Percentiles rank a stretch among this genome's conserved stretches.
phyloP scores from a whole-genome alignment of 345 rosid genomes.

The Salix purpurea region DNA sequence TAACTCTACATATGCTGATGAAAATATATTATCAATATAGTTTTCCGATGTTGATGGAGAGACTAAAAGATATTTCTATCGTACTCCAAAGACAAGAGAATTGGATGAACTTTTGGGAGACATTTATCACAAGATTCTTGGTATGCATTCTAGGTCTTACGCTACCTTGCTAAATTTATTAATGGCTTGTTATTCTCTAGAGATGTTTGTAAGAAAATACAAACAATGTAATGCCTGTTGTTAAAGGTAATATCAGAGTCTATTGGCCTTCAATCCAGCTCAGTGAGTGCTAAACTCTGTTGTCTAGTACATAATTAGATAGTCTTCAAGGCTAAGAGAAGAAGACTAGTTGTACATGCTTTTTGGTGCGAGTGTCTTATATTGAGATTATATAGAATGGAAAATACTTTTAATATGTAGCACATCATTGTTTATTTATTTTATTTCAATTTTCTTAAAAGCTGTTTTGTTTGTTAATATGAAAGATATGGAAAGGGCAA shows the following conservation, averaged over 20 bases:
- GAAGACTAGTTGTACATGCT: not conserved
- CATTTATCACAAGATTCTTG: conserved; percentile 87
- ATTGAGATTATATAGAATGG: too few relatives aligned
- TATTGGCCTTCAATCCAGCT: not conserved
- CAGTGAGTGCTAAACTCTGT: not conserved
- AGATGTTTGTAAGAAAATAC: not conserved
- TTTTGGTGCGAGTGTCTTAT: not conserved
- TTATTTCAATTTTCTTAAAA: not conserved
- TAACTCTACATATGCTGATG: not conserved
- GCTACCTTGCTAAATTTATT: not conserved
- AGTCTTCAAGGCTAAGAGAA: not conserved
- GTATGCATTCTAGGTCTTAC: conserved; percentile 25
- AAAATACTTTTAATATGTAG: not conserved
- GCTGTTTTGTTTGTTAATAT: not conserved
- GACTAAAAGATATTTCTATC: conserved; percentile 71
- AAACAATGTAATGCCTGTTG: not conserved
- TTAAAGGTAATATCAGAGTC: not conserved
- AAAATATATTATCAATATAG: conserved; percentile 32
- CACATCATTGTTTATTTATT: conserved; percentile 6
- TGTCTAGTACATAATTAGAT: conserved; percentile 1
- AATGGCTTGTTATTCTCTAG: not conserved
- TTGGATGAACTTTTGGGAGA: conserved; percentile 87
- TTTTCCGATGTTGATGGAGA: conserved; percentile 74
- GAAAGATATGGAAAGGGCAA: conserved; percentile 91
- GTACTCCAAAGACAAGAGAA: conserved; percentile 80